A percentile compares a stretch with the other conserved stretches of the same genome.
phyloP scores from a whole-genome alignment of 2,329 filamentous ascomycete species.

The Cyclaneusma minus region DNA sequence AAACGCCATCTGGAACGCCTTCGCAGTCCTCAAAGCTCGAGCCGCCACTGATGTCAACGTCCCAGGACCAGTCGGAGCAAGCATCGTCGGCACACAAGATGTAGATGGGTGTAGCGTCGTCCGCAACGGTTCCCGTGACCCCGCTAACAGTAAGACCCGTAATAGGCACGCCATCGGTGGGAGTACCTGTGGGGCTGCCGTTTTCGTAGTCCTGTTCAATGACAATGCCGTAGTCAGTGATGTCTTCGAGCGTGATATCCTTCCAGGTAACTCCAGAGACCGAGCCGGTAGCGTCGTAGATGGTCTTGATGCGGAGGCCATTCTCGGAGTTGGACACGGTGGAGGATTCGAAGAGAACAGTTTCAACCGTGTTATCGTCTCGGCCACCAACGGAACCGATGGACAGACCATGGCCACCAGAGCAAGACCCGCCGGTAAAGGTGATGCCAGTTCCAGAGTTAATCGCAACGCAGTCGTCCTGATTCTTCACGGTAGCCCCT shows the following conservation, averaged over 20 bases:
- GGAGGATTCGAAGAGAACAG: slow-evolving; percentile 31
- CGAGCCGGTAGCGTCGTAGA: slow-evolving; percentile 20
- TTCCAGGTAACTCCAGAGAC: slow-evolving; percentile 28
- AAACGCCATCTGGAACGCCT: too few species aligned
- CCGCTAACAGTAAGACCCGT: too few species aligned
- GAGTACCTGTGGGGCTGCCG: slow-evolving; percentile 27
- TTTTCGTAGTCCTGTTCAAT: slow-evolving; percentile 32
- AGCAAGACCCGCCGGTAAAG: slow-evolving; percentile 28
- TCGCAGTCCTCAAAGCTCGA: too few species aligned
- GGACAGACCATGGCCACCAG: slow-evolving; percentile 26
- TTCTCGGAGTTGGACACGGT: slow-evolving; percentile 35
- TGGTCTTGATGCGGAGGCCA: slow-evolving; percentile 23
- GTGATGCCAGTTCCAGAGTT: slow-evolving; percentile 36
- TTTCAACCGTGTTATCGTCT: slow-evolving; percentile 34
- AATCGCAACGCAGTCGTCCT: slow-evolving; percentile 43
- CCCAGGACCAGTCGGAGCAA: too few species aligned
- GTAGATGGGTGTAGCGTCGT: too few species aligned
- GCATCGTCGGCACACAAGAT: too few species aligned
- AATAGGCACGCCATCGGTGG: too few species aligned
- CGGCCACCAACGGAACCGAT: slow-evolving; percentile 41
- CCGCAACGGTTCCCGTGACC: too few species aligned
- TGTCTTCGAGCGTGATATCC: slow-evolving; percentile 25
- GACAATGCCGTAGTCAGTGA: slow-evolving; percentile 24
- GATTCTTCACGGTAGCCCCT: slow-evolving; percentile 36
- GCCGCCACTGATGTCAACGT: too few species aligned